Evolutionary conservation across 1,139 yeast species (phyloP).

Genomic region (Candida smagusa): DNA sequence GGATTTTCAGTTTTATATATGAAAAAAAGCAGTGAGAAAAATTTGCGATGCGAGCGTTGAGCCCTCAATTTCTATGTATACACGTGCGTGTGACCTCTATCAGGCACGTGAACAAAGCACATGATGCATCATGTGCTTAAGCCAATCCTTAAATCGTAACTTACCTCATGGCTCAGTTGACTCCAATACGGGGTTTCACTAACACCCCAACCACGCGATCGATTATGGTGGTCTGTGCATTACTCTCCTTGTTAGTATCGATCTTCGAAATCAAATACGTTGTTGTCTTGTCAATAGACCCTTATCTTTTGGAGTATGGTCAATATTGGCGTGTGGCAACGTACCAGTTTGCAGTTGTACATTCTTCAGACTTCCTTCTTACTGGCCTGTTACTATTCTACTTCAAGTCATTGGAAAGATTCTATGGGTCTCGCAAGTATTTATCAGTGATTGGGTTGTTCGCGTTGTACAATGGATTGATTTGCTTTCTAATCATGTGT

Average conservation of each 20-base stretch:
- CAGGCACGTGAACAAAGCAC: no score
- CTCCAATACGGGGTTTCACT: conserved; percentile 52
- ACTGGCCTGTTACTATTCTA: conserved; percentile 53
- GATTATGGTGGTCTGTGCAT: conserved; percentile 39
- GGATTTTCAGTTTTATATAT: conserved; percentile 1
- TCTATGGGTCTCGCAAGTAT: conserved; percentile 61
- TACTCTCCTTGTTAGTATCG: conserved; percentile 51
- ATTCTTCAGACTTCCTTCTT: conserved; percentile 64
- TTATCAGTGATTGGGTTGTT: conserved; percentile 34
- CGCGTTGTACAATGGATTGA: conserved; percentile 32
- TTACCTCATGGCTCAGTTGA: conserved; percentile 12
- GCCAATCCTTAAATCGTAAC: not conserved
- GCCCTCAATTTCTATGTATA: no score
- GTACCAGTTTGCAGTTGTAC: conserved; percentile 55
- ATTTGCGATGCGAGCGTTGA: no score
- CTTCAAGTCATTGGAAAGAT: conserved; percentile 60
- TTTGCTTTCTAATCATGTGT: conserved; percentile 35
- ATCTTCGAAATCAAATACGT: conserved; percentile 54
- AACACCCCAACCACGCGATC: conserved; percentile 57
- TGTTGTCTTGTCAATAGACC: conserved; percentile 52
- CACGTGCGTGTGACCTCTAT: no score
- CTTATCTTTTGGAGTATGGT: conserved; percentile 55
- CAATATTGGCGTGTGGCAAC: conserved; percentile 68
- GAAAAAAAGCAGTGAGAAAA: not conserved
- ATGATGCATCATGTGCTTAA: no score